Conservation (phyloP, 208 protist species). For the Leishmania braziliensis region DNA sequence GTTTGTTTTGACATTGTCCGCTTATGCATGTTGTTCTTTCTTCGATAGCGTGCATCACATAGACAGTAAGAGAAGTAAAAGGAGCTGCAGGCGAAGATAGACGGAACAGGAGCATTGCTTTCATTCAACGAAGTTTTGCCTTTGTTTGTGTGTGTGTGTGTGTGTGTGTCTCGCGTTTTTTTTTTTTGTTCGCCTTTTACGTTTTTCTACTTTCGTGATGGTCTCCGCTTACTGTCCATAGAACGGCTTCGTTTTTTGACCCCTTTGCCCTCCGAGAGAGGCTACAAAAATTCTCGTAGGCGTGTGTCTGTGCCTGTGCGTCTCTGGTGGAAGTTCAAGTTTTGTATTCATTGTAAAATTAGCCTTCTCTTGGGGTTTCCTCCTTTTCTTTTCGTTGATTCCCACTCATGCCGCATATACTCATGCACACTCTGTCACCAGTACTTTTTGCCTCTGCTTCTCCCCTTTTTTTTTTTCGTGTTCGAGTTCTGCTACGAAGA, state of each 20-base stretch:
- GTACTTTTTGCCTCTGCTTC: conserved; percentile 21
- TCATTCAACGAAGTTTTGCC: neutral
- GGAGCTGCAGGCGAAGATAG: neutral
- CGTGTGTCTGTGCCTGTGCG: neutral
- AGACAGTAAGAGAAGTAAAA: conserved; percentile 2
- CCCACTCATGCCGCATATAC: conserved; percentile 8
- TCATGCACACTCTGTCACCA: conserved; percentile 1
- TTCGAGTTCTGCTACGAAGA: neutral
- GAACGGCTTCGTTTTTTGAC: neutral
- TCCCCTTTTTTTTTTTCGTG: conserved; percentile 8
- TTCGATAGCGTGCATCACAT: conserved; percentile 1
- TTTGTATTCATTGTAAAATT: conserved; percentile 7
- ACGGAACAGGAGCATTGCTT: neutral
- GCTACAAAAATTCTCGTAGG: neutral
- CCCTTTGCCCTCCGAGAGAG: conserved; percentile 1
- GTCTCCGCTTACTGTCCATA: neutral
- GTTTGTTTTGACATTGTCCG: neutral
- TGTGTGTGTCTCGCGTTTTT: neutral
- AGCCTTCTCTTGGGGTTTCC: conserved; percentile 16
- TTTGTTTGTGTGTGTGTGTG: neutral
- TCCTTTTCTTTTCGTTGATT: conserved; percentile 7
- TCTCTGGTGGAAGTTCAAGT: neutral
- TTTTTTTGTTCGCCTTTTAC: neutral
- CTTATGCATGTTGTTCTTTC: neutral
- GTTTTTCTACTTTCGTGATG: neutral